A percentile compares a stretch with the other conserved stretches of the same genome.
Evolutionary conservation across 169 alveolate genomes (phyloP).

Genomic region (Plasmodium vinckei): DNA sequence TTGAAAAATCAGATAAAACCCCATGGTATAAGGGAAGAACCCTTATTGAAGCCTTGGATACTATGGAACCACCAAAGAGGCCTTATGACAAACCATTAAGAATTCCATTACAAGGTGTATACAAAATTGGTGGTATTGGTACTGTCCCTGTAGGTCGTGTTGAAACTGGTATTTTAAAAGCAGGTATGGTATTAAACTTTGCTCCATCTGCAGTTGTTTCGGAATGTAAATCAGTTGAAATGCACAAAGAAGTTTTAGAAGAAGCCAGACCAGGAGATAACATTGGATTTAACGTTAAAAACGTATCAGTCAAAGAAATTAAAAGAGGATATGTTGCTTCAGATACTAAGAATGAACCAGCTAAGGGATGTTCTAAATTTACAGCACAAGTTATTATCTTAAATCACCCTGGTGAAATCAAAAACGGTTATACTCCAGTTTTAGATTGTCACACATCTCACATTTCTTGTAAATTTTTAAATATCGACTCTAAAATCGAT

Average conservation of each 20-base stretch:
- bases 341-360: slow-evolving; percentile 98
- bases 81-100: slow-evolving; percentile 97
- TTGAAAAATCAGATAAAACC: slow-evolving; percentile 95
- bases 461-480: slow-evolving; percentile 97
- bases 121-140: slow-evolving; percentile 99
- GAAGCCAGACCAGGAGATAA: slow-evolving; percentile 99
- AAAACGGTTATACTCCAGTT: slow-evolving; percentile 98
- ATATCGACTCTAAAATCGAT: slow-evolving; percentile 94
- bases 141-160: slow-evolving; percentile 99
- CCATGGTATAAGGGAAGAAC: slow-evolving; percentile 99
- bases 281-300: slow-evolving; percentile 97
- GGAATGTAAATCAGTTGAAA: slow-evolving; percentile 98
- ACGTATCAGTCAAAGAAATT: slow-evolving; percentile 96
- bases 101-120: slow-evolving; percentile 97
- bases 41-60: slow-evolving; percentile 96
- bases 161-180: slow-evolving; percentile 96
- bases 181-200: slow-evolving; percentile 89
- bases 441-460: slow-evolving; percentile 98
- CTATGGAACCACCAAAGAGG: slow-evolving; percentile 97
- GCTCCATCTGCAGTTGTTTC: slow-evolving; percentile 97
- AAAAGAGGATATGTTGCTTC: slow-evolving; percentile 97
- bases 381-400: slow-evolving; percentile 96
- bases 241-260: slow-evolving; percentile 97
- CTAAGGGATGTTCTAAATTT: slow-evolving; percentile 95
- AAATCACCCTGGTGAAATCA: slow-evolving; percentile 98